phyloP scores from a whole-genome alignment of 345 rosid species.

The Melaleuca alternifolia region DNA sequence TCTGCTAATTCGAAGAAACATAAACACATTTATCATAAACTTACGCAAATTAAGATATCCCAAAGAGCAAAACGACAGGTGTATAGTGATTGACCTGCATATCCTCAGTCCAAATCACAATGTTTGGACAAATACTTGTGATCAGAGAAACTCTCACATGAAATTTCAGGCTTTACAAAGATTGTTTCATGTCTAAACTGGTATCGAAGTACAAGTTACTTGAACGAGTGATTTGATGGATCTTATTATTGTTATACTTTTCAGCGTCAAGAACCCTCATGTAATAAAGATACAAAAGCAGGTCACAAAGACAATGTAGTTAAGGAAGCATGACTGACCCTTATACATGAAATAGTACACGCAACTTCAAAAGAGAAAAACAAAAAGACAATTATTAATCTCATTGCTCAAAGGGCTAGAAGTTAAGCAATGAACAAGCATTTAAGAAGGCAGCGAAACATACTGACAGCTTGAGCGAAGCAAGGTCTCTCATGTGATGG shows the following conservation, averaged over 20 bases:
- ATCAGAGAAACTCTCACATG: not conserved
- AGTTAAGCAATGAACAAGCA: not conserved
- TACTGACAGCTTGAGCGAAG: slow-evolving; percentile 87
- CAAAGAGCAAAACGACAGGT: not conserved
- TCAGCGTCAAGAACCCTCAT: not conserved
- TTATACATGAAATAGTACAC: not conserved
- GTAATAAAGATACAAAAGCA: not conserved
- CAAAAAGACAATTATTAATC: not conserved
- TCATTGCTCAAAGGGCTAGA: not conserved
- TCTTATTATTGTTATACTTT: not conserved
- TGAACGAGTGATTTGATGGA: not conserved
- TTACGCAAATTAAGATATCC: not conserved
- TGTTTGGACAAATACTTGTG: not conserved
- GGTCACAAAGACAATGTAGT: not conserved
- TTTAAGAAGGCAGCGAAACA: slow-evolving; percentile 13
- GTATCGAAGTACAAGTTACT: not conserved
- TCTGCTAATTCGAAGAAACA: not conserved
- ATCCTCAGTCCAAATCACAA: not conserved
- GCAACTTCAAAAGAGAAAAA: not conserved
- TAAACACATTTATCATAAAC: not conserved
- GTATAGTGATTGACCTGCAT: not conserved
- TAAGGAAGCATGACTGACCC: not conserved
- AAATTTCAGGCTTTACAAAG: not conserved
- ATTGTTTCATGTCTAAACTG: not conserved
- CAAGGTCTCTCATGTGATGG: slow-evolving; percentile 70